Percentiles rank a stretch among this genome's conserved stretches.
These are phyloP conservation scores for Obelidium mucronatum DNA, from an alignment of 192 early-diverging fungal species.

Conservation along the genomic window DNA sequence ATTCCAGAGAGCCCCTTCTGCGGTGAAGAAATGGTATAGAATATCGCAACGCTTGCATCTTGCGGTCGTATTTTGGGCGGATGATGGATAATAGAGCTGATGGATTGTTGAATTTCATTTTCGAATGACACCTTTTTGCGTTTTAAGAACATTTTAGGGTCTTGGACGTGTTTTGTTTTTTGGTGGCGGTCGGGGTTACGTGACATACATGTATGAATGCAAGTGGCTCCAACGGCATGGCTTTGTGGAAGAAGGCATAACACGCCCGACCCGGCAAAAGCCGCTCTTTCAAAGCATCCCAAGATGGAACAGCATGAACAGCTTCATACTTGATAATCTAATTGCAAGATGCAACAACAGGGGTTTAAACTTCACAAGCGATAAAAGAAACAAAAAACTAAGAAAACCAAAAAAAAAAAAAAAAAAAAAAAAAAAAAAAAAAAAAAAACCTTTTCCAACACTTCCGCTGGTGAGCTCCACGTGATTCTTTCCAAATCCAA, in stretches of 20 bases:
- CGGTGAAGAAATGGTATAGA: slow-evolving; percentile 91
- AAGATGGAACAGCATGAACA: slow-evolving; percentile 84
- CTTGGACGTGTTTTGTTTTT: too few relatives aligned
- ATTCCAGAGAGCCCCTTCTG: slow-evolving; percentile 88
- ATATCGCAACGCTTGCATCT: slow-evolving; percentile 75
- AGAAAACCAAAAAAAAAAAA: too few relatives aligned
- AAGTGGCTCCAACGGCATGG: slow-evolving; percentile 81
- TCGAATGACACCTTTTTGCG: slow-evolving; percentile 68
- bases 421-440: too few relatives aligned
- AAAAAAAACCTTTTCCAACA: slow-evolving; percentile 92
- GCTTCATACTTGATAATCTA: slow-evolving; percentile 86
- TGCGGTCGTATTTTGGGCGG: slow-evolving; percentile 46
- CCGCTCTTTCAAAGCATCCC: slow-evolving; percentile 83
- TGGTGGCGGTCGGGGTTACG: background rate
- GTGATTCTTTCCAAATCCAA: slow-evolving; percentile 83
- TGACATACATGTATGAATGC: slow-evolving; percentile 80
- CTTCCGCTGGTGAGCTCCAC: slow-evolving; percentile 80
- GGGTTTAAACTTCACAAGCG: background rate
- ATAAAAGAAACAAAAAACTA: too few relatives aligned
- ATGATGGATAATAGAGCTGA: slow-evolving; percentile 59
- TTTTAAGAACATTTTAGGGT: slow-evolving; percentile 21
- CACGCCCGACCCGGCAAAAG: slow-evolving; percentile 76
- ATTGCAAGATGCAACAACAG: background rate
- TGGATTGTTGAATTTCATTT: slow-evolving; percentile 64
- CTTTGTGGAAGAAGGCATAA: slow-evolving; percentile 85